Evolutionary conservation across 495 filamentous ascomycete species (phyloP).

Genomic region (Neurospora intermedia): DNA sequence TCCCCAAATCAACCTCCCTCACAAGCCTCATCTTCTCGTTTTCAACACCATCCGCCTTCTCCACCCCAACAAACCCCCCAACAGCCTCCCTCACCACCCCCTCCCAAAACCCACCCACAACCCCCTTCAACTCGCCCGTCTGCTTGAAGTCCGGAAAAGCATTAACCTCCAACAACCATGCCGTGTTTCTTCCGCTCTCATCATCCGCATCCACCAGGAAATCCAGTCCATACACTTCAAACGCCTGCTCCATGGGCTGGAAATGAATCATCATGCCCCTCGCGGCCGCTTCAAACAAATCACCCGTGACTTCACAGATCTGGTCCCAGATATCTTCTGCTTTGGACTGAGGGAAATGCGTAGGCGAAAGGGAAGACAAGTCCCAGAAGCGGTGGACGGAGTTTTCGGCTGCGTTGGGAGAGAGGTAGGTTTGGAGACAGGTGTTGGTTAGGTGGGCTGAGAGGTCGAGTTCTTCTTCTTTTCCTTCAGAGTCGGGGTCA

Average conservation of each 20-base stretch:
- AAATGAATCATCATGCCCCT: slow-evolving; percentile 79
- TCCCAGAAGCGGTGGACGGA: slow-evolving; percentile 57
- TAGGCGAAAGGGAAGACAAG: slow-evolving; percentile 31
- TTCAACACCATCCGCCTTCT: slow-evolving; percentile 8
- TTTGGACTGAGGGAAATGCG: slow-evolving; percentile 31
- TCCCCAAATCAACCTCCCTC: slow-evolving; percentile 24
- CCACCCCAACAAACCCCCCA: slow-evolving; percentile 20
- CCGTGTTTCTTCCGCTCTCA: slow-evolving; percentile 19
- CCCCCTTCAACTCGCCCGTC: slow-evolving; percentile 61
- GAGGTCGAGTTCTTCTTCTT: slow-evolving; percentile 20
- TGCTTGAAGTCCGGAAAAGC: slow-evolving; percentile 92
- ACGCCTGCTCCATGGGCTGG: slow-evolving; percentile 75
- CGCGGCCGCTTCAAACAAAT: slow-evolving; percentile 77
- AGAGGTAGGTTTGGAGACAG: slow-evolving; percentile 71
- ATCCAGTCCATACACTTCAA: slow-evolving; percentile 88
- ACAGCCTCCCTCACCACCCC: slow-evolving; percentile 59
- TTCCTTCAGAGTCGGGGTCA: no score
- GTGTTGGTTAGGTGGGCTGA: slow-evolving; percentile 44
- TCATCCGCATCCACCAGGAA: slow-evolving; percentile 63
- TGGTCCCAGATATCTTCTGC: slow-evolving; percentile 54
- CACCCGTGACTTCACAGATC: slow-evolving; percentile 59
- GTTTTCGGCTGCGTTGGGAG: slow-evolving; percentile 65
- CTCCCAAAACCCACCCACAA: slow-evolving; percentile 68
- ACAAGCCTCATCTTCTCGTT: slow-evolving; percentile 18
- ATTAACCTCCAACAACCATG: slow-evolving; percentile 87